Evolutionary conservation across 768 basidiomycete species (phyloP).

Genomic region (Lactarius sanguifluus): DNA sequence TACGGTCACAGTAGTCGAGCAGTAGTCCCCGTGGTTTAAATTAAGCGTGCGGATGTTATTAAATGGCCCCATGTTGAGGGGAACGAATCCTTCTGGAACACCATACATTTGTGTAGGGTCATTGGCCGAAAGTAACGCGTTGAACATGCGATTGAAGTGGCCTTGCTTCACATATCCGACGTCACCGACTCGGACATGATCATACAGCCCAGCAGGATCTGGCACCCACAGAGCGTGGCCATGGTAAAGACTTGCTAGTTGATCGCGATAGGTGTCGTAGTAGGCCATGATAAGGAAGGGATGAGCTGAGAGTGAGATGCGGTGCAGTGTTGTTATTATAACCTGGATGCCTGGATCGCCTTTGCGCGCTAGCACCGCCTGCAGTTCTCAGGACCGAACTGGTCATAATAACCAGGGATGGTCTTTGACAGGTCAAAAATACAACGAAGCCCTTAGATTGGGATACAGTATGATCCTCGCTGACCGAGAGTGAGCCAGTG

Average conservation of each 20-base stretch:
- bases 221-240: constrained; percentile 28
- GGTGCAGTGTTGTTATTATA: not conserved
- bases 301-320: not conserved
- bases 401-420: not conserved
- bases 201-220: constrained; percentile 22
- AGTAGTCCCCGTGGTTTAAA: constrained; percentile 9
- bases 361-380: not conserved
- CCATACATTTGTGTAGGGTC: constrained; percentile 4
- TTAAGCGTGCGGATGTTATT: constrained; percentile 8
- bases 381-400: not conserved
- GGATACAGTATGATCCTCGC: not conserved
- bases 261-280: constrained; percentile 18
- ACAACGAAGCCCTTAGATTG: not conserved
- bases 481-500: not conserved
- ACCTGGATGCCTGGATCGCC: not conserved
- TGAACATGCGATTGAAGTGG: constrained; percentile 27
- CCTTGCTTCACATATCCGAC: constrained; percentile 28
- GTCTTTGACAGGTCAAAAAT: not conserved
- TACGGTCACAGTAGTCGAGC: constrained; percentile 3
- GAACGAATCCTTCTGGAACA: constrained; percentile 12
- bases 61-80: constrained; percentile 19
- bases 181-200: constrained; percentile 26
- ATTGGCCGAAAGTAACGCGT: constrained; percentile 15
- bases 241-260: constrained; percentile 12
- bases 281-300: not conserved